Conservation (phyloP, 164 flowering plant genomes). For the Aristolochia californica region DNA sequence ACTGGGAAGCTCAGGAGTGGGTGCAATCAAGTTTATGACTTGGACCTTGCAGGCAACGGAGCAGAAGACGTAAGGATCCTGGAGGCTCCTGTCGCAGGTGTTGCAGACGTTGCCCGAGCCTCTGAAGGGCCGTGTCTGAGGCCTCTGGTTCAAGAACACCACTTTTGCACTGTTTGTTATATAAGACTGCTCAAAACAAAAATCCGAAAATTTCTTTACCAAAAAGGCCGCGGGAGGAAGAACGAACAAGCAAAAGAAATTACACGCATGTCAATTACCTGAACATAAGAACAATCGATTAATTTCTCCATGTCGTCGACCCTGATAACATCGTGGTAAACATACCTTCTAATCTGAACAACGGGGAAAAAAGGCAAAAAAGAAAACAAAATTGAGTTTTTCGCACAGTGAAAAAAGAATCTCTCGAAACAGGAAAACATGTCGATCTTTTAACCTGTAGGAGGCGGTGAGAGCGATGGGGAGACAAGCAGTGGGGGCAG, state of each 20-base stretch:
- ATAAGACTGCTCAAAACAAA: conserved; percentile 37
- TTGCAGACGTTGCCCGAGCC: conserved; percentile 56
- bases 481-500: conserved; percentile 68
- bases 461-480: conserved; percentile 68
- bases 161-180: conserved; percentile 73
- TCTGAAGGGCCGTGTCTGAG: conserved; percentile 44
- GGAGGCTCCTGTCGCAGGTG: conserved; percentile 66
- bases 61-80: conserved; percentile 67
- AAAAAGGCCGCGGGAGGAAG: neutral
- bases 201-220: neutral
- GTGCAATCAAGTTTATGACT: conserved; percentile 7
- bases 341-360: conserved; percentile 67
- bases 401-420: neutral
- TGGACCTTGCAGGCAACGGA: conserved; percentile 86
- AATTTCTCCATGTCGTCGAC: conserved; percentile 59
- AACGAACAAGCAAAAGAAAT: neutral
- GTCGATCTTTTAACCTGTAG: conserved; percentile 38
- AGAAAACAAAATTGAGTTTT: neutral
- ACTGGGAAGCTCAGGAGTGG: neutral
- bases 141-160: conserved; percentile 63
- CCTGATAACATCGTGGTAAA: conserved; percentile 79
- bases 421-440: neutral
- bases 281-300: conserved; percentile 62
- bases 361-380: neutral
- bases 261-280: conserved; percentile 27